Percentiles rank a stretch among this genome's conserved stretches.
Evolutionary conservation across 495 filamentous ascomycete genomes (phyloP).

Genomic region (Apiosordaria backusii): DNA sequence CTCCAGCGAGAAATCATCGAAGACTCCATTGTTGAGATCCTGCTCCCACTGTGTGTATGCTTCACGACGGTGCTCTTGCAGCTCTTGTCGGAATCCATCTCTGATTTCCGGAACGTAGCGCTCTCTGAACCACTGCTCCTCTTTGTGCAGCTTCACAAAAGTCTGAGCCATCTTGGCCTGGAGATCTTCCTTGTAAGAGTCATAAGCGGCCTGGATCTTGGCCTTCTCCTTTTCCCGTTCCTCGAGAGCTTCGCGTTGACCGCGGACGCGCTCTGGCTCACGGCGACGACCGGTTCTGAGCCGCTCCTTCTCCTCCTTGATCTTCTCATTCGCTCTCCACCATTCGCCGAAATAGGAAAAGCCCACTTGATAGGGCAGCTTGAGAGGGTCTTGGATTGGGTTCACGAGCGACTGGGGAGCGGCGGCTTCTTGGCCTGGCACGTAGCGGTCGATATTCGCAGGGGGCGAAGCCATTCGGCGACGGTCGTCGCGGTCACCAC

Average conservation of each 20-base stretch:
- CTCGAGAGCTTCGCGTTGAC: slow-evolving; percentile 72
- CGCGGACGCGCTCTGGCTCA: slow-evolving; percentile 65
- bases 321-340: slow-evolving; percentile 82
- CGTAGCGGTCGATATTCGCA: slow-evolving; percentile 89
- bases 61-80: slow-evolving; percentile 70
- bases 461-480: slow-evolving; percentile 58
- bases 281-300: slow-evolving; percentile 68
- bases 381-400: slow-evolving; percentile 75
- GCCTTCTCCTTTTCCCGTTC: slow-evolving; percentile 86
- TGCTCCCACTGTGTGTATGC: slow-evolving; percentile 79
- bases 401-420: slow-evolving; percentile 60
- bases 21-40: slow-evolving; percentile 74
- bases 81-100: slow-evolving; percentile 61
- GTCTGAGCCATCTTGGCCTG: slow-evolving; percentile 83
- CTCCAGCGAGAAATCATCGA: slow-evolving; percentile 93
- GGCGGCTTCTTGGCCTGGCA: slow-evolving; percentile 72
- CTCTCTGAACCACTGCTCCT: slow-evolving; percentile 97
- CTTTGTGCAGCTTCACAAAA: slow-evolving; percentile 87
- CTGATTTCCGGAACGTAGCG: slow-evolving; percentile 81
- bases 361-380: slow-evolving; percentile 86
- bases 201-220: slow-evolving; percentile 88
- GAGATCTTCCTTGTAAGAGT: slow-evolving; percentile 88
- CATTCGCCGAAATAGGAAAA: slow-evolving; percentile 97
- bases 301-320: slow-evolving; percentile 85
- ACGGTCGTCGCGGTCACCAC: slow-evolving; percentile 51